Percentiles rank a stretch among this genome's conserved stretches.
Evolutionary conservation across 2,329 filamentous ascomycete species (phyloP).

Genomic region (Ceratocystis ficicola): DNA sequence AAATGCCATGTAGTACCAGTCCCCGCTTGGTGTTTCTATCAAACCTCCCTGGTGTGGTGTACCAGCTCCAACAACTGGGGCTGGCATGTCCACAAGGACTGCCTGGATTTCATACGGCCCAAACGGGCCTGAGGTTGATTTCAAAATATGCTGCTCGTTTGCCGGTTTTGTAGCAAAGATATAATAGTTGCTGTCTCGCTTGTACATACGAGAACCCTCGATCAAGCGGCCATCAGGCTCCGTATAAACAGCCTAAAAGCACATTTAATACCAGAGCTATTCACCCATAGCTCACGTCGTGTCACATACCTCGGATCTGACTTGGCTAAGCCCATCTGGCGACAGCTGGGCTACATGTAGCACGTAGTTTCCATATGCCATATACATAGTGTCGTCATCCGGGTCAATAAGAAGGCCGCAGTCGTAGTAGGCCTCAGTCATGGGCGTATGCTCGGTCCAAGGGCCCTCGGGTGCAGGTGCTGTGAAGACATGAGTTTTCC

Average conservation of each 20-base stretch:
- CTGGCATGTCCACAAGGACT: slow-evolving; percentile 33
- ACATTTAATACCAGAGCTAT: slow-evolving; percentile 25
- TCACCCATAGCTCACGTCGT: slow-evolving; percentile 25
- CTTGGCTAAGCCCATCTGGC: slow-evolving; percentile 30
- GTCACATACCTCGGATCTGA: slow-evolving; percentile 27
- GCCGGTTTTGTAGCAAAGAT: slow-evolving; percentile 39
- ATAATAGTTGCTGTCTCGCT: slow-evolving; percentile 35
- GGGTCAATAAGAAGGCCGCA: slow-evolving; percentile 46
- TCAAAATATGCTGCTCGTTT: slow-evolving; percentile 36
- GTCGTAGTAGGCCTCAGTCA: slow-evolving; percentile 38
- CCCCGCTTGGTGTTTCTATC: slow-evolving; percentile 37
- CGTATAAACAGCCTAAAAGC: slow-evolving; percentile 23
- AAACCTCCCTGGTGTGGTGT: slow-evolving; percentile 42
- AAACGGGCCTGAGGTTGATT: slow-evolving; percentile 35
- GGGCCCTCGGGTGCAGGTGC: slow-evolving; percentile 24
- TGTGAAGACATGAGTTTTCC: slow-evolving; percentile 26
- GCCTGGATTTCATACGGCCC: slow-evolving; percentile 41
- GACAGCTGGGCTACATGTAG: slow-evolving; percentile 41
- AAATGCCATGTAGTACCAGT: slow-evolving; percentile 49
- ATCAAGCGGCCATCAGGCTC: slow-evolving; percentile 25
- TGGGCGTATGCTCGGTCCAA: slow-evolving; percentile 27
- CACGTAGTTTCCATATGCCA: slow-evolving; percentile 31
- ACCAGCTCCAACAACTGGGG: slow-evolving; percentile 34
- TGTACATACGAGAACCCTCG: slow-evolving; percentile 34
- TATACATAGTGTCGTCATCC: slow-evolving; percentile 43